A percentile compares a stretch with the other conserved stretches of the same genome.
Conservation (phyloP, 306 rosid genomes). For the Leucaena leucocephala region DNA sequence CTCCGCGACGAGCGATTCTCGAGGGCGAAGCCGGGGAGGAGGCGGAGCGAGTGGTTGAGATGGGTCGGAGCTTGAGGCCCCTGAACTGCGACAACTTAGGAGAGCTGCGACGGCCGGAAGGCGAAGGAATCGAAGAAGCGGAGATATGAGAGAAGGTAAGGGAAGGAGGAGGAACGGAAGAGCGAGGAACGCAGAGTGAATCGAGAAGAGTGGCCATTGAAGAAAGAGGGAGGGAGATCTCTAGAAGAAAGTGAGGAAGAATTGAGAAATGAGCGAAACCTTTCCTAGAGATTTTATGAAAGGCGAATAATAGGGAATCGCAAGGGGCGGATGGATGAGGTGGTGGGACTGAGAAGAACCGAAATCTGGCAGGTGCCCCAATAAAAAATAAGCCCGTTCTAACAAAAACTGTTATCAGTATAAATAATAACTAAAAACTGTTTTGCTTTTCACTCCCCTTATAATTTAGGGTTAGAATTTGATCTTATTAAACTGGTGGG, state of each 20-base stretch:
- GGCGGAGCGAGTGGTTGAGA: slow-evolving; percentile 32
- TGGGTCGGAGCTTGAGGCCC: slow-evolving; percentile 55
- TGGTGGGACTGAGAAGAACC: background rate
- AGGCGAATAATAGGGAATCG: background rate
- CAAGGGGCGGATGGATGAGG: background rate
- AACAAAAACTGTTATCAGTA: no score
- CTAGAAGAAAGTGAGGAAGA: background rate
- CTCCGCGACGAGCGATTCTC: slow-evolving; percentile 38
- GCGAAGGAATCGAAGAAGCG: slow-evolving; percentile 38
- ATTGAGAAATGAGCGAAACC: background rate
- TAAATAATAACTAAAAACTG: no score
- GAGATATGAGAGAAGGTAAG: slow-evolving; percentile 35
- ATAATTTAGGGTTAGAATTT: no score
- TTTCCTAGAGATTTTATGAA: background rate
- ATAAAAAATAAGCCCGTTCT: no score
- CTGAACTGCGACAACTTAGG: slow-evolving; percentile 38
- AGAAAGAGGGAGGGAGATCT: slow-evolving; percentile 27
- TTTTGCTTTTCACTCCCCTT: no score
- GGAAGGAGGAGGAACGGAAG: slow-evolving; percentile 40
- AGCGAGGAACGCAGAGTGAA: slow-evolving; percentile 53
- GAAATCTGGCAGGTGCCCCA: background rate
- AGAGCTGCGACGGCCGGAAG: slow-evolving; percentile 38
- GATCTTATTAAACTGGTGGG: no score
- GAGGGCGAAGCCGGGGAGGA: slow-evolving; percentile 28
- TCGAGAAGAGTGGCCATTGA: slow-evolving; percentile 69